Evolutionary conservation across 139 green algal genomes (phyloP), one percentile per base, ranked within the genome.

Genomic region (Haematococcus sp.): DNA sequence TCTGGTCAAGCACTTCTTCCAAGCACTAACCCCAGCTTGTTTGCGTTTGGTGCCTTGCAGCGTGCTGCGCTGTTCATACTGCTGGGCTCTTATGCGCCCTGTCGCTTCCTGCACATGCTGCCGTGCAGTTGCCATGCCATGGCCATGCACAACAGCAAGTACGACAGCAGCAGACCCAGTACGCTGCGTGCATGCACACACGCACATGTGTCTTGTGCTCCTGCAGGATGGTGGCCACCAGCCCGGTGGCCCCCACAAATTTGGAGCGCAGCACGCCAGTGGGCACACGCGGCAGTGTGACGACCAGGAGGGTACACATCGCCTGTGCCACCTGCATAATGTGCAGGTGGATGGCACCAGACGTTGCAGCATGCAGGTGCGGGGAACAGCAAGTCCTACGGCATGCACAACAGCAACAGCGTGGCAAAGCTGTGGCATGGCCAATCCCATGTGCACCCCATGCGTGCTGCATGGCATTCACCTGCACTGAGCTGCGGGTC

Each of bases 271-370:
- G 63, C 27, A 93, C 83, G 27, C 75, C 19, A 31, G 73, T 80
- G 17, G 86, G 89, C 51, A 92, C 68, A 15, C 87, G 80, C 0
- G 71, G 76, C 28, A 96, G 80, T 25, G 88, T 78, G 0, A 75
- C 15, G 11, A 49, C 68, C 40, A 96, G 84, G 60, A 94, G 44
- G 28, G 79, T 88, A 68, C 82, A 85, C 84, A 94, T 89, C 2
- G 89, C 85, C 25, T 86, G 77, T 4, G 70, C 40, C 43, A 90
- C 86, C 88, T 92, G 81, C 4, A 33, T 4, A 34, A 20, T 63
- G 23, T 31, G 66, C 19, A 59, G 17, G 68, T 40, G 28, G 56
- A 61, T 35, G 23, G 25, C 35, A 5, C 27, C 43, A 23, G 11
- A 55, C 27, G 33, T 27, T 22, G 20, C 63, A 70, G 22, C 63